Evolutionary conservation across 2,329 filamentous ascomycete species (phyloP), one percentile per base, ranked within the genome.

Genomic region (Fusarium keratoplasticum): DNA sequence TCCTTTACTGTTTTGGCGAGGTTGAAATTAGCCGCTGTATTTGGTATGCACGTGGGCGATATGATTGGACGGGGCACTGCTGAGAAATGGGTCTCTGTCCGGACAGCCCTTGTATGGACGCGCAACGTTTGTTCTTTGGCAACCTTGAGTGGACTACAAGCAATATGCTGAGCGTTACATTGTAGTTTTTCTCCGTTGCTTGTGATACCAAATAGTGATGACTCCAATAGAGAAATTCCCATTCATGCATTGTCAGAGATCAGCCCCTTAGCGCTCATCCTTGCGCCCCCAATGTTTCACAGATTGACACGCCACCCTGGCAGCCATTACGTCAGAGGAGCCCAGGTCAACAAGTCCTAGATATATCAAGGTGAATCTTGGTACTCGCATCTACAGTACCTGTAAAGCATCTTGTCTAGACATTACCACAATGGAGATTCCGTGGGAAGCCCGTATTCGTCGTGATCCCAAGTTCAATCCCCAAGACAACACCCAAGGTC

Each of bases 31-130:
- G 36, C 57, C 35, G 57, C 47, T 67, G 64, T 64, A 59, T 67
- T 72, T 73, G 62, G 70, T 67, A 66, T 11, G 61, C 72, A 75
- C 72, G 72, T 75, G 72, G 33, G 27, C 58, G 52, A 61, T 33
- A 58, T 63, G 63, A 75, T 44, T 75, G 72, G 72, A 14, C 50
- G 58, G 63, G 60, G 70, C 50, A 31, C 22, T 29, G 22, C 2
- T 14, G n/a, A 38, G 35, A 36, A 36, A 13, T 20, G 55, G 55
- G 55, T 58, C 35, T 55, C 7, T 33, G 9, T 22, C 20, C 13
- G 6, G 42, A 44, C 27, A 29, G 25, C 25, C 47, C 47, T 52
- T 36, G 29, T 55, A 20, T 6, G 27, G 50, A 33, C 20, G 31
- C 29, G 33, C 47, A 52, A 58, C 33, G 55, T 25, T 38, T 16